Conservation (phyloP, 208 protist genomes). For the Wallacemonas collosoma region DNA sequence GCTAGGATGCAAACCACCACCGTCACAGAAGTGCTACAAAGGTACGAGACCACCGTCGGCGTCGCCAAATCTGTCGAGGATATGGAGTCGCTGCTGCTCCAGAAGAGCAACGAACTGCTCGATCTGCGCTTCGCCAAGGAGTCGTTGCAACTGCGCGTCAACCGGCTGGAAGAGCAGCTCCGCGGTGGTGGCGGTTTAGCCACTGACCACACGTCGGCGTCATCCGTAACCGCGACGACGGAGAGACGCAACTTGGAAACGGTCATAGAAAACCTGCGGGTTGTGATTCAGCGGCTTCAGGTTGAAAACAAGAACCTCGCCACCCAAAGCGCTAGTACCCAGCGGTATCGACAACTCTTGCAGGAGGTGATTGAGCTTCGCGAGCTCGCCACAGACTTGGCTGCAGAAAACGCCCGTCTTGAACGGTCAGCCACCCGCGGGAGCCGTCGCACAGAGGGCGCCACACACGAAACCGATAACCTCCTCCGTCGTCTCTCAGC, state of each 20-base stretch:
- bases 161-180: conserved; percentile 67
- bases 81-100: conserved; percentile 37
- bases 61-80: conserved; percentile 25
- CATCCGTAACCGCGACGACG: conserved; percentile 13
- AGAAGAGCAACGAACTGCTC: conserved; percentile 61
- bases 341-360: conserved; percentile 46
- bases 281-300: conserved; percentile 76
- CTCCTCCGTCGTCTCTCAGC: conserved; percentile 59
- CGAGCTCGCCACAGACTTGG: conserved; percentile 43
- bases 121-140: conserved; percentile 79
- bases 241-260: conserved; percentile 44
- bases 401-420: conserved; percentile 24
- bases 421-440: background rate
- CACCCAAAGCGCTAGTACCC: conserved; percentile 22
- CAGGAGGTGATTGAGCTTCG: conserved; percentile 63
- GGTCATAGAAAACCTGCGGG: conserved; percentile 74
- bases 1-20: conserved; percentile 31
- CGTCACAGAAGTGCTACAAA: conserved; percentile 25
- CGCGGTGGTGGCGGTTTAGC: background rate
- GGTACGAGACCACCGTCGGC: conserved; percentile 22
- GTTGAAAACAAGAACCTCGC: conserved; percentile 64
- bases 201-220: background rate
- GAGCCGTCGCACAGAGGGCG: conserved; percentile 20
- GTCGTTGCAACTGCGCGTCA: conserved; percentile 56
- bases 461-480: conserved; percentile 13